Evolutionary conservation across 371 early-diverging fungal genomes (phyloP).

Genomic region (Mortierella sp.): DNA sequence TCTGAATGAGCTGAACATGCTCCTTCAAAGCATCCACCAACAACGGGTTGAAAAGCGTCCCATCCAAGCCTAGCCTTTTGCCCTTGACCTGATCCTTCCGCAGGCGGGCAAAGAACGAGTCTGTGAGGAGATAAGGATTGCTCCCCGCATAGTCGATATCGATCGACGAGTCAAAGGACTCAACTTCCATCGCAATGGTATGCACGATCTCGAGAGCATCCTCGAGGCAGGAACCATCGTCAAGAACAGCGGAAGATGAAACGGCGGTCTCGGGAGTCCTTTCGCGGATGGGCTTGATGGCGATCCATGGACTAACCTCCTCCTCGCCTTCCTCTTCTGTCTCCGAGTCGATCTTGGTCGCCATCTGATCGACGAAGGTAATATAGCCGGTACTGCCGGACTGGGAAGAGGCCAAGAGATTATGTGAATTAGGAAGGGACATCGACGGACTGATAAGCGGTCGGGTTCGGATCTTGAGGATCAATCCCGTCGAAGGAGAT

Average conservation of each 20-base stretch:
- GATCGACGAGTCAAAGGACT: not conserved
- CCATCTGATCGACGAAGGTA: not conserved
- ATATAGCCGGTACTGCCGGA: not conserved
- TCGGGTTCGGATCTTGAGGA: not conserved
- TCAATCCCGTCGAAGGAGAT: no score
- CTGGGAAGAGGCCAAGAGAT: not conserved
- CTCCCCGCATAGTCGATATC: not conserved
- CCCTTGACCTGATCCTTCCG: constrained; percentile 4
- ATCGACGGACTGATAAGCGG: not conserved
- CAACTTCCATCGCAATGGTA: not conserved
- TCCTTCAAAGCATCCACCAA: constrained; percentile 3
- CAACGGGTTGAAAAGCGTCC: not conserved
- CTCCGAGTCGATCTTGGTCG: not conserved
- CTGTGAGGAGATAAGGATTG: not conserved
- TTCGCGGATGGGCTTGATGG: not conserved
- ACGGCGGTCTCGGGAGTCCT: not conserved
- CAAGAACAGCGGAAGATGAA: constrained; percentile 1
- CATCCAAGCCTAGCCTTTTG: not conserved
- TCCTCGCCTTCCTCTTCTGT: not conserved
- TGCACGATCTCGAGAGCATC: not conserved
- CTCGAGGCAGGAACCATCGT: not conserved
- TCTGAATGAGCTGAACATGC: constrained; percentile 7
- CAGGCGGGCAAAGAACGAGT: not conserved
- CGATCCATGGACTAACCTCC: not conserved
- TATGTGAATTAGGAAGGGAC: not conserved